Base-by-base conservation (phyloP, 78 protist species). In the Polysphondylium violaceum region DNA sequence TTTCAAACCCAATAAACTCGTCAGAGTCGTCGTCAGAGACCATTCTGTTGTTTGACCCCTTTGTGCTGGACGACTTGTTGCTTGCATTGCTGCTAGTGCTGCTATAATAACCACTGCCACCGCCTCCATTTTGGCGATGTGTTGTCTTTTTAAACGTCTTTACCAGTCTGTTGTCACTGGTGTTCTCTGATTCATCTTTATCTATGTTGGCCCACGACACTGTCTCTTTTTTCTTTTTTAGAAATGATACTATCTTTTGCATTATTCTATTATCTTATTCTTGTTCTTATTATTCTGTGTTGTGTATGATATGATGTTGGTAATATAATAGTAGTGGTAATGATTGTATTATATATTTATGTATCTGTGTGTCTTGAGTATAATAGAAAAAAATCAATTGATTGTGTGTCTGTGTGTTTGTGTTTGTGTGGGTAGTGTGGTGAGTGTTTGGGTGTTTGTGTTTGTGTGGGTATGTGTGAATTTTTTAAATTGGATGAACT, bases 1-100 rank as follows among this genome's bases (percentile, higher is more conserved):
- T 67, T 19, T 83, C 91, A 9, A 51, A 77, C 33, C 81, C 81
- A 58, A 83, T 83, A 2, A 83, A 43, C 17, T 83, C 91, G 43
- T 83, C 91, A 7, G 91, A 83, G 43, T 83, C 87, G 8, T 36
- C 53, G 17, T 51, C 78, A 44, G 58, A 53, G 8, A 50, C 43
- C 38, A 27, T n/a, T 41, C 27, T 21, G 35, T 21, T 4, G 27
- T 16, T 14, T 63, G 27, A 5, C 41, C 41, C 19, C 33, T 29
- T 33, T 63, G 47, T 17, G 73, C 40, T 8, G 47, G 21, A n/a
- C 16, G 33, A 65, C 73, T 65, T 29, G n/a, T 65, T 6, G 40
- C 73, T 38, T 36, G 73, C n/a, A 65, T 51, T 65, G 31, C 73
- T 65, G 9, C 33, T 38, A 38, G 41, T 38, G 40, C 73, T 65